Conservation (phyloP, 169 alveolate genomes). For the Plasmodium vinckei region DNA sequence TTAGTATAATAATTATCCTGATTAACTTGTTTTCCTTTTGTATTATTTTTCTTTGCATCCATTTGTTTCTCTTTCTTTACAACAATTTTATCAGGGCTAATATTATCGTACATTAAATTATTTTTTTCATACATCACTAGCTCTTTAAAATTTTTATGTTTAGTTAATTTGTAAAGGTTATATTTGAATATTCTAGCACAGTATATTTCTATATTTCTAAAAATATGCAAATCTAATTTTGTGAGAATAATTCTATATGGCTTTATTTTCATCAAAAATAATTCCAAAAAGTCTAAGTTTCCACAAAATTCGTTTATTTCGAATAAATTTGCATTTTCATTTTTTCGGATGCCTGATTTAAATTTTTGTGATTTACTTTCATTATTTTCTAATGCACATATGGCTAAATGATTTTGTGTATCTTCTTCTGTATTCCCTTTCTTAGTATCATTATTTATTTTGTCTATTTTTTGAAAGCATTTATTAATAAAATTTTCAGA, state of each 20-base stretch:
- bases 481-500: conserved; percentile 28
- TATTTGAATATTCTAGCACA: conserved; percentile 53
- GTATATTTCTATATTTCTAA: conserved; percentile 66
- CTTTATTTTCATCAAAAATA: conserved; percentile 44
- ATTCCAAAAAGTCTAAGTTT: conserved; percentile 55
- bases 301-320: conserved; percentile 76
- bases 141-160: conserved; percentile 15
- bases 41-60: background rate
- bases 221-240: conserved; percentile 33
- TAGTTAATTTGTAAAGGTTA: conserved; percentile 20
- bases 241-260: conserved; percentile 70
- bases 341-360: background rate
- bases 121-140: conserved; percentile 56
- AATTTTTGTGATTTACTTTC: background rate
- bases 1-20: background rate
- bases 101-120: conserved; percentile 31
- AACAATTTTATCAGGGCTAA: background rate
- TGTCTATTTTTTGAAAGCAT: conserved; percentile 33
- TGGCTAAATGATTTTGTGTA: background rate
- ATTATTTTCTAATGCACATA: background rate
- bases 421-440: background rate
- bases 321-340: conserved; percentile 22
- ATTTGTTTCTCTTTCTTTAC: conserved; percentile 15
- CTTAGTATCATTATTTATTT: conserved; percentile 11
- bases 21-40: background rate